phyloP scores from a whole-genome alignment of 768 basidiomycete genomes.

The Pleurotus cornucopiae region DNA sequence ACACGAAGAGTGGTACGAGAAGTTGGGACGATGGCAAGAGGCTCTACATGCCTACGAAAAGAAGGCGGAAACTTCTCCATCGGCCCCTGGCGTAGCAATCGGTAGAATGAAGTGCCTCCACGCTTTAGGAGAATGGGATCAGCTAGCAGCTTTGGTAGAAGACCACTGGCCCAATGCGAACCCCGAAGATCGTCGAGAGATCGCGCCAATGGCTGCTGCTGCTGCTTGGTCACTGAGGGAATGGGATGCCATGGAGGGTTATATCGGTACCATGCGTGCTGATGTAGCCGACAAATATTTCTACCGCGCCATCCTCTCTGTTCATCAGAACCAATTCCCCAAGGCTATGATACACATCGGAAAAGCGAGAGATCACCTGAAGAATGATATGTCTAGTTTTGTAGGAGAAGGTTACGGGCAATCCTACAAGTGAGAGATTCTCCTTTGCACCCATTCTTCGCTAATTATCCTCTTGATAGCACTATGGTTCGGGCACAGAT shows the following conservation, averaged over 20 bases:
- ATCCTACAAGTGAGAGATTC: constrained; percentile 77
- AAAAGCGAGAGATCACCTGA: constrained; percentile 87
- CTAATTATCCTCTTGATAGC: constrained; percentile 33
- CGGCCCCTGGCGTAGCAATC: constrained; percentile 71
- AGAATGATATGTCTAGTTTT: constrained; percentile 86
- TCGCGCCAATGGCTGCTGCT: constrained; percentile 95
- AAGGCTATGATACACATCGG: constrained; percentile 88
- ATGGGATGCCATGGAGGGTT: constrained; percentile 98
- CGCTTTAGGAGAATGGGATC: constrained; percentile 97
- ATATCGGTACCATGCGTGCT: constrained; percentile 87
- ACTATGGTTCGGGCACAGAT: constrained; percentile 97
- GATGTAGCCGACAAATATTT: constrained; percentile 95
- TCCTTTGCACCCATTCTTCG: neutral
- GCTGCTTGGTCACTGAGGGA: constrained; percentile 96
- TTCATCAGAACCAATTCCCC: constrained; percentile 94
- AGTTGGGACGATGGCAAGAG: constrained; percentile 94
- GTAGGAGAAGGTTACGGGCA: constrained; percentile 97
- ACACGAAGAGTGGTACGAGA: constrained; percentile 98
- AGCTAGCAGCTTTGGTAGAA: constrained; percentile 79
- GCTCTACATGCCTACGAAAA: constrained; percentile 83
- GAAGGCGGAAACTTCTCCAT: constrained; percentile 71
- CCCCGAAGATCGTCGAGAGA: constrained; percentile 81
- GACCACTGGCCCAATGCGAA: constrained; percentile 83
- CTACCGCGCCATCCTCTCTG: constrained; percentile 92
- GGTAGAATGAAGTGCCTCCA: constrained; percentile 96